Evolutionary conservation across 2,329 filamentous ascomycete genomes (phyloP), one percentile per base, ranked within the genome.

Genomic region (Hypoxylon sp.): DNA sequence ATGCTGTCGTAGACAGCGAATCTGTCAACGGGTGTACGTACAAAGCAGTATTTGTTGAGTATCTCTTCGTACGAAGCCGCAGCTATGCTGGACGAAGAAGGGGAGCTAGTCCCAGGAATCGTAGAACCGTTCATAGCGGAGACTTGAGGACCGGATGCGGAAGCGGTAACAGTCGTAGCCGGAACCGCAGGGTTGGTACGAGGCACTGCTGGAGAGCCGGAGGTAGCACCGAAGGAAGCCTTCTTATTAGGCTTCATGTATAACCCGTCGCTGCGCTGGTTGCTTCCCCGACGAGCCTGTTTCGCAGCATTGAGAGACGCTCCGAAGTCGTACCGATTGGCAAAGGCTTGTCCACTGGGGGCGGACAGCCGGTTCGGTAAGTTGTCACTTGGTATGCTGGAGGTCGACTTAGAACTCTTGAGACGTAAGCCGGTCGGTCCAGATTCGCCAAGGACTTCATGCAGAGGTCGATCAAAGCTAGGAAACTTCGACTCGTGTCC

Each of bases 21-120:
- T n/a, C n/a, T 30, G 32, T 57, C 37, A 41, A 47, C 25, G 36
- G 73, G 73, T 69, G 81, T 81, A 96, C 93, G 86, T 93, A 97
- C 93, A 84, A 97, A 99, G 82, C 94, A 99, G 81, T 96, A 99
- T 79, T 96, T 97, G 79, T 96, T 92, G 73, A 99, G 89, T 61
- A 99, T 83, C 75, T 99, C 94, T 75, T 95, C 90, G 72, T 99
- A 97, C 53, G 93, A 92, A 54, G 90, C 86, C 59, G 91, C 95
- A 54, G 92, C 84, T 61, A 96, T 87, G 66, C 73, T 74, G 37
- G 75, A 63, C 59, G 66, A 71, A 77, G 78, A 71, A 77, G 78
- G 69, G 67, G 81, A 77, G 74, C 81, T 67, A 72, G 83, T 69
- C 49, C 74, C 74, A 54, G 71, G 67, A 44, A 72, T 57, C 41